Conservation (phyloP, 2,329 filamentous ascomycete genomes). For the Orbilia ellipsospora region DNA sequence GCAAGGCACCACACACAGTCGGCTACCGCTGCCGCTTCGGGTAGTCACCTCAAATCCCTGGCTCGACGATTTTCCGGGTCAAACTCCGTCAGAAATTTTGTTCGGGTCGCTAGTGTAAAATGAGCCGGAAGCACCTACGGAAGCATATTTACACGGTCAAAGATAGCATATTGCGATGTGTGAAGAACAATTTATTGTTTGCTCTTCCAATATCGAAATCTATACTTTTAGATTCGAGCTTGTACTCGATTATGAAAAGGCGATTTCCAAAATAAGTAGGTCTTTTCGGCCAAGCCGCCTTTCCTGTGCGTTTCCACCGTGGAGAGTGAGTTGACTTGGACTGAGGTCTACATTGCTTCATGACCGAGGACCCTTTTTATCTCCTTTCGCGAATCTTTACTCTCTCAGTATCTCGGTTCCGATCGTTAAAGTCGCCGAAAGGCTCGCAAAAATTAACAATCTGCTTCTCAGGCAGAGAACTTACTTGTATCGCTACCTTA, state of each 20-base stretch:
- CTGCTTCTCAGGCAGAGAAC: constrained; percentile 17
- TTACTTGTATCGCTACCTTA: constrained; percentile 7
- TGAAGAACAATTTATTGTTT: constrained; percentile 17
- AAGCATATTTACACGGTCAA: neutral
- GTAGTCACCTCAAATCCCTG: constrained; percentile 25
- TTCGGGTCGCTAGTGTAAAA: constrained; percentile 8
- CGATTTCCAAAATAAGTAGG: constrained; percentile 21
- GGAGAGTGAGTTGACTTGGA: neutral
- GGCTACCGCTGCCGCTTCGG: constrained; percentile 49
- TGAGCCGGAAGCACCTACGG: neutral
- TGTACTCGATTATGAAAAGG: neutral
- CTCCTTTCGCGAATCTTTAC: constrained; percentile 17
- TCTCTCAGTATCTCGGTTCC: constrained; percentile 27
- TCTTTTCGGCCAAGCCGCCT: constrained; percentile 32
- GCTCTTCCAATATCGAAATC: neutral
- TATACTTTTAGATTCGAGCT: neutral
- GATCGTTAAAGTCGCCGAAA: constrained; percentile 48
- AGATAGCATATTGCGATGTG: too few relatives aligned
- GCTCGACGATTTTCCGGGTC: neutral
- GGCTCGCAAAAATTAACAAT: constrained; percentile 6
- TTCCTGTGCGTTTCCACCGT: constrained; percentile 37
- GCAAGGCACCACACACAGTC: constrained; percentile 53
- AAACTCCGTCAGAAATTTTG: constrained; percentile 2
- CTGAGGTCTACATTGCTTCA: constrained; percentile 5
- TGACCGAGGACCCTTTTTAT: constrained; percentile 12